Percentiles rank a stretch among this genome's conserved stretches.
Conservation (phyloP, 2,329 filamentous ascomycete species). For the Penicillium crustosum region DNA sequence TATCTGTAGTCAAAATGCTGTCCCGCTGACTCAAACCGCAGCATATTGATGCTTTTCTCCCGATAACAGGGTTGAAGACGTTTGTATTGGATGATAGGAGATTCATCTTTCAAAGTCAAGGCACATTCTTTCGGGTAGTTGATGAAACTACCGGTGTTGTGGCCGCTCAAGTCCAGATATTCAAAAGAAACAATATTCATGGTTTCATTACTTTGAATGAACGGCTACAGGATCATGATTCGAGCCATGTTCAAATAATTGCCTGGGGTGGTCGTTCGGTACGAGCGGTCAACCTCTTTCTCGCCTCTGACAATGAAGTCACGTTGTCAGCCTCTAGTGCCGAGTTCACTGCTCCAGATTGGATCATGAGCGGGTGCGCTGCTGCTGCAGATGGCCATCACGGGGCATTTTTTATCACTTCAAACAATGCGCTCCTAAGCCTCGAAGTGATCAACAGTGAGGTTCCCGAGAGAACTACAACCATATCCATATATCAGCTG, state of each 20-base stretch:
- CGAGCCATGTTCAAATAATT: slow-evolving; percentile 41
- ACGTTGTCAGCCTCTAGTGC: slow-evolving; percentile 33
- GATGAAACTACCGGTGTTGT: slow-evolving; percentile 34
- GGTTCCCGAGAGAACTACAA: slow-evolving; percentile 19
- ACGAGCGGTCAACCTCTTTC: slow-evolving; percentile 38
- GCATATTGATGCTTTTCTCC: slow-evolving; percentile 46
- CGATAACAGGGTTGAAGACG: slow-evolving; percentile 43
- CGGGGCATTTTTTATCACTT: slow-evolving; percentile 68
- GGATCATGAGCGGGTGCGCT: slow-evolving; percentile 69
- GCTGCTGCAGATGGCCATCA: slow-evolving; percentile 27
- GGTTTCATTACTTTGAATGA: slow-evolving; percentile 35
- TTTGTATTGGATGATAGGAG: slow-evolving; percentile 27
- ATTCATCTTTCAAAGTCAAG: slow-evolving; percentile 43
- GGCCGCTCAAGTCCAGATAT: slow-evolving; percentile 32
- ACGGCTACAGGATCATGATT: slow-evolving; percentile 14
- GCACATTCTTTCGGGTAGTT: slow-evolving; percentile 36
- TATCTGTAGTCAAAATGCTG: neutral
- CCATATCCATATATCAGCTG: slow-evolving; percentile 37
- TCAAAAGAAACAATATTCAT: slow-evolving; percentile 42
- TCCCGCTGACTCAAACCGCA: slow-evolving; percentile 29
- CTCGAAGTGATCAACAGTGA: slow-evolving; percentile 36
- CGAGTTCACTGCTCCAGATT: slow-evolving; percentile 62
- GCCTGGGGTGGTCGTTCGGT: slow-evolving; percentile 70
- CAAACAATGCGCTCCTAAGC: slow-evolving; percentile 77
- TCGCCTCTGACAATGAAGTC: slow-evolving; percentile 23